Evolutionary conservation across 1,139 yeast species (phyloP), one percentile per base, ranked within the genome.

Genomic region (Suhomyces chickasaworum): DNA sequence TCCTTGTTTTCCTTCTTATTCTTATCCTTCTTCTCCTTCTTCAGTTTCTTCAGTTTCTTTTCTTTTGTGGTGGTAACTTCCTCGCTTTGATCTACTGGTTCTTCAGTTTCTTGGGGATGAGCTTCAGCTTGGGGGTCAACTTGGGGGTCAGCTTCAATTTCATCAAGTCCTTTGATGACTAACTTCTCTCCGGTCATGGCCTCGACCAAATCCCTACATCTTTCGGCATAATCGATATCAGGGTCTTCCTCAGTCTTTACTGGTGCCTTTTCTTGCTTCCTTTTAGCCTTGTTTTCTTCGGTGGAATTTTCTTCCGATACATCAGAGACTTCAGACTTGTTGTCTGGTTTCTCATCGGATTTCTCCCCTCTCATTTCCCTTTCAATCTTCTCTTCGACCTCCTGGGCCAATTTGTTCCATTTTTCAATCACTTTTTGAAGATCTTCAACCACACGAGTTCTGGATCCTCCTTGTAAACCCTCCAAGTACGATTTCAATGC

Each of bases 381-480:
- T 46, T 71, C 71, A 22, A 75, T 60, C 45, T 63, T 69, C 33
- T 57, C 65, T 44, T 76, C 77, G 10, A 75, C 75, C 18, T 65
- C 66, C 40, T 61, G 67, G 18, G 78, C 77, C 47, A 72, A 64
- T 23, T 62, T 65, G 53, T 86, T 86, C 93, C 95, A 87, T 42
- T 69, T 64, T 1, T 61, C 63, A 15, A 84, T 68, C 4, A 78
- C 75, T 9, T 58, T 67, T 48, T 65, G 67, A 59, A 86, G 76
- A 13, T 80, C 83, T 4, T 70, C 77, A 8, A 78, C 65, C 15
- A 89, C 64, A 52, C 95, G 71, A 16, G 71, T 79, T 52, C 83
- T 69, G 5, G 88, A 78, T 0, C 88, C 89, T 3, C 96, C 96
- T 62, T 85, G 89, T 27, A 89, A 61, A 2, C 89, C 89, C 35